Evolutionary conservation across 116 monocot genomes (phyloP), one percentile per base, ranked within the genome.

Genomic region (Cymodocea nodosa): DNA sequence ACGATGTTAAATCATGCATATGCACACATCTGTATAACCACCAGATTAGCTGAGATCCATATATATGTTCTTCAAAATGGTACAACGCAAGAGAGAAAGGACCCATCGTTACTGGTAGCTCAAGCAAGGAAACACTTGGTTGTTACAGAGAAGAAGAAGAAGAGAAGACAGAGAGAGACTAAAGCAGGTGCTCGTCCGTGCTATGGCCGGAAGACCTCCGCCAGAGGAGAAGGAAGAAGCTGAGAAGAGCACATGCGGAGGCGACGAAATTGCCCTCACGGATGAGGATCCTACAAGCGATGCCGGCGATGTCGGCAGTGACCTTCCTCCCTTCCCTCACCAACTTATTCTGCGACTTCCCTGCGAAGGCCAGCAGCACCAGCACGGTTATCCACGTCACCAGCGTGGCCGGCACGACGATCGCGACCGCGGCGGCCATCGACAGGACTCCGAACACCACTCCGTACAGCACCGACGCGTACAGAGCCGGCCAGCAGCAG

Each of bases 361-460:
- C 97, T 5, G 83, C 83, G 69, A 87, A 88, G 19, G 97, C 83
- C 15, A 97, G 91, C 58, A 97, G 82, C 39, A 97, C 97, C 10
- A 97, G 75, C 13, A 97, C 76, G 30, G 91, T 85, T 69, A 91
- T 90, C 97, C 97, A 97, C 4, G 91, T 88, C 37, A 91, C 85
- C 55, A 91, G 48, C 23, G 83, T 88, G 39, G 97, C 97, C 59
- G 97, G 97, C 34, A 87, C 81, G 7, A 82, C 97, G n/a, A 91
- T 82, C 2, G 91, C 85, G 11, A 80, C 69, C 36, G 97, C 82
- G 6, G 97, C 97, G 22, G 73, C 85, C 91, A 91, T 84, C 63
- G 97, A 79, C 60, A 88, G 77, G 15, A 91, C 65, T 3, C 88
- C 97, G 78, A 97, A 97, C 19, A 91, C 80, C 3, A 71, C 83